These are phyloP conservation scores for Aethionema arabicum DNA, from an alignment of 345 rosid genomes.

Conservation along the genomic window DNA sequence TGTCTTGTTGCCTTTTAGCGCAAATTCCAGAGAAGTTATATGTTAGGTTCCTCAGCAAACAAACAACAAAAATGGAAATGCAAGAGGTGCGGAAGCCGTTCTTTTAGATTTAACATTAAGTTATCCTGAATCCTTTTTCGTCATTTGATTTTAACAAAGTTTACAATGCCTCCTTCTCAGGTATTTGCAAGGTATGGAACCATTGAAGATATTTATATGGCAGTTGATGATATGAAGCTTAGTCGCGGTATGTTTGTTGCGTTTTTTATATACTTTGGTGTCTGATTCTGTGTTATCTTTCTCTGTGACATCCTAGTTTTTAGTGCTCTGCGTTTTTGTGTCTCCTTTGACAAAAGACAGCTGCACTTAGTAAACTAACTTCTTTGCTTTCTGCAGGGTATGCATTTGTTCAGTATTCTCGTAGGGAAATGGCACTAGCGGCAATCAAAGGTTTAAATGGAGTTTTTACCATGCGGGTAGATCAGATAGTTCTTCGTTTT, in stretches of 20 bases:
- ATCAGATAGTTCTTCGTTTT: slow-evolving; percentile 24
- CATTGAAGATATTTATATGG: slow-evolving; percentile 69
- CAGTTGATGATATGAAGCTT: slow-evolving; percentile 62
- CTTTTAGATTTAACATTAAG: slow-evolving; percentile 3
- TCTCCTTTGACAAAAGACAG: slow-evolving; percentile 15
- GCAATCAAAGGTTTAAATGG: slow-evolving; percentile 81
- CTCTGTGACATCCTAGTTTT: slow-evolving; percentile 10
- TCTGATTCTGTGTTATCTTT: neutral
- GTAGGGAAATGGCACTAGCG: slow-evolving; percentile 77
- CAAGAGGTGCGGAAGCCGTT: slow-evolving; percentile 55
- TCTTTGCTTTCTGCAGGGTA: slow-evolving; percentile 55
- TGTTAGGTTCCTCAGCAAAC: slow-evolving; percentile 69
- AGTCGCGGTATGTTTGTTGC: slow-evolving; percentile 57
- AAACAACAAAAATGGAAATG: slow-evolving; percentile 60
- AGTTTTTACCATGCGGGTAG: slow-evolving; percentile 69
- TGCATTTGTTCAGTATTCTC: slow-evolving; percentile 73
- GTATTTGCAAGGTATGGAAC: slow-evolving; percentile 69
- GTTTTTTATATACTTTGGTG: slow-evolving; percentile 11
- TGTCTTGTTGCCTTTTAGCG: slow-evolving; percentile 33
- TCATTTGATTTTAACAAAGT: neutral
- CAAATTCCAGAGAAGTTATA: slow-evolving; percentile 62
- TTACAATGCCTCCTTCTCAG: slow-evolving; percentile 41
- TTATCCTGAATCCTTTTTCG: neutral
- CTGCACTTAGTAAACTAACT: slow-evolving; percentile 14
- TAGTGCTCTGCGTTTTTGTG: neutral